Base-by-base conservation (phyloP, 768 basidiomycete genomes). In the Crepidotus variabilis region DNA sequence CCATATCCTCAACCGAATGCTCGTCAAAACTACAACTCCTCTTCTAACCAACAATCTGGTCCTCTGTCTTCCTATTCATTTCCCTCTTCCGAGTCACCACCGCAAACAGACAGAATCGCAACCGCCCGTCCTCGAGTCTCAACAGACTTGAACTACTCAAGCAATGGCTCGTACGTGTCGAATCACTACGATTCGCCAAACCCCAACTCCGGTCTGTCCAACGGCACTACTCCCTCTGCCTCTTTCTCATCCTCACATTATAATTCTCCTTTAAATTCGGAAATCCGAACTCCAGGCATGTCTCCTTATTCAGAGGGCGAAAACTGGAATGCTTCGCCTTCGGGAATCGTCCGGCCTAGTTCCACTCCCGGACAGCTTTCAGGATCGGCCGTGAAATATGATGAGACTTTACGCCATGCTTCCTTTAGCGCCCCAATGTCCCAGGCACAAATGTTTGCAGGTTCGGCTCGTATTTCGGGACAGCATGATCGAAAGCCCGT, bases 381-480 rank as follows among this genome's bases (percentile, higher is more conserved):
- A 63, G 78, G 71, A 59, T 73, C 78, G 59, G 73, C 74, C 57
- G 73, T 82, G 62, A 88, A 87, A 67, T 88, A 89, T 76, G 86
- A 88, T 73, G 87, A 88, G 68, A 71, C 71, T 65, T 68, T 86
- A 65, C 84, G 86, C 70, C 86, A 87, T 76, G 73, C 84, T 65
- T 85, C 86, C 61, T 83, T 86, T 73, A 81, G 77, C 72, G 74
- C 80, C 51, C 71, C 81, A 60, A 78, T 81, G 71, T 73, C 79
- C 66, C 80, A 79, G 69, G 76, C 79, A 70, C 82, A 81, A 55
- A 81, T 88, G 78, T 88, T 79, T 69, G 75, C 78, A 68, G 83
- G 79, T 69, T 78, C 86, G 67, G 79, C 83, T 68, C 88, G 88
- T 69, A 87, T 88, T 64, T 81, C 86, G 67, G 84, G 80, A 61